Evolutionary conservation across 163 green algal genomes (phyloP), one percentile per base, ranked within the genome.

Genomic region (Chlamydomonas reinhardtii): DNA sequence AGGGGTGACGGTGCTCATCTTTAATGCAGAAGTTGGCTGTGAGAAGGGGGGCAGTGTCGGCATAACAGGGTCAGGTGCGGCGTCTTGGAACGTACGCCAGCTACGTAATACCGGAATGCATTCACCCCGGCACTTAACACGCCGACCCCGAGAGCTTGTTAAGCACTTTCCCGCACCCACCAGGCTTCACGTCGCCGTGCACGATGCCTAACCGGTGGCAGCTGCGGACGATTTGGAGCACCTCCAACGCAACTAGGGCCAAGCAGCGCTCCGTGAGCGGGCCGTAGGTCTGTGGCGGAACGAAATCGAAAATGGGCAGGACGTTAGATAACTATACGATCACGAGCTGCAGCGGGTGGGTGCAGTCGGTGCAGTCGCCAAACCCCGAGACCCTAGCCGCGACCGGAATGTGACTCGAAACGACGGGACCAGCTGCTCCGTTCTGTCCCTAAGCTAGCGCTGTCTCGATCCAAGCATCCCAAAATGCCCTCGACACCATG

Each of bases 101-200:
- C 39, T 8, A 48, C n/a, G n/a, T n/a, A n/a, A n/a, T n/a, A n/a
- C n/a, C n/a, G n/a, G n/a, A n/a, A n/a, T n/a, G n/a, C n/a, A n/a
- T n/a, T n/a, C n/a, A n/a, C n/a, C n/a, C n/a, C n/a, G n/a, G 48
- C 48, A 8, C 48, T 17, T 56, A 2, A 17, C 48, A 1, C 48
- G 48, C 48, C 48, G 1, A 56, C 11, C 6, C 48, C 48, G 5
- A 56, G 48, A 56, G 14, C 48, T 14, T 17, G 48, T 17, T 20
- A 56, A 9, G 39, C 48, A 1, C 22, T 72, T 12, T 5, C 29
- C 31, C 94, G 72, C 52, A 95, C 87, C 71, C 94, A 95, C 85
- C 94, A 29, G 95, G 94, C 84, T 97, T 97, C 24, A 97, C 84
- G 83, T 97, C 95, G 20, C 94, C 93, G 54, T 94, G 90, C 2